Percentiles rank a stretch among this genome's conserved stretches.
Evolutionary conservation across 768 basidiomycete species (phyloP).

Genomic region (Boletus subparvulus): DNA sequence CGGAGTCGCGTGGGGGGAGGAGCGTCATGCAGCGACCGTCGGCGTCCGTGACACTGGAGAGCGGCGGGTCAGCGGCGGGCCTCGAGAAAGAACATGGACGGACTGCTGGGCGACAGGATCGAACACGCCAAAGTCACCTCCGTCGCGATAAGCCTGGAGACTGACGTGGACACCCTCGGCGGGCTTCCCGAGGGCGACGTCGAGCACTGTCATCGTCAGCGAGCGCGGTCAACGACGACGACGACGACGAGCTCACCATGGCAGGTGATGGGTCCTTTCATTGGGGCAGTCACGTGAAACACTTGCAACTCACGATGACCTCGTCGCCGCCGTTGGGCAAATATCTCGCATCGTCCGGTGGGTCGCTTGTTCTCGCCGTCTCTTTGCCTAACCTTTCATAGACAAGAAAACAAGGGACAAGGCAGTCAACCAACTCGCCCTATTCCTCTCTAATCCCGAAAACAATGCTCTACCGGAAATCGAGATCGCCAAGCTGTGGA

Average conservation of each 20-base stretch:
- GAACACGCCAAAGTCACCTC: conserved; percentile 45
- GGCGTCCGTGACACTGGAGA: conserved; percentile 64
- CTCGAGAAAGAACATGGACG: conserved; percentile 8
- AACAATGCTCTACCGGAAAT: conserved; percentile 58
- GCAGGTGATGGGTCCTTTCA: conserved; percentile 86
- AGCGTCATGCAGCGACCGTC: conserved; percentile 84
- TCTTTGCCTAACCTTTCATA: conserved; percentile 27
- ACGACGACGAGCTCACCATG: conserved; percentile 55
- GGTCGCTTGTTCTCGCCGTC: conserved; percentile 17
- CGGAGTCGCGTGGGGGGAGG: conserved; percentile 54
- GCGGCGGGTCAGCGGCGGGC: neutral
- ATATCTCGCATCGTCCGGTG: conserved; percentile 90
- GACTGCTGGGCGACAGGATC: conserved; percentile 62
- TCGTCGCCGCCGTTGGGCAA: conserved; percentile 71
- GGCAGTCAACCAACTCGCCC: conserved; percentile 75
- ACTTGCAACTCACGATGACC: conserved; percentile 27
- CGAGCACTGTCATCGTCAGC: conserved; percentile 59
- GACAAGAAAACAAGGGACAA: conserved; percentile 93
- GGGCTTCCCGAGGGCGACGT: conserved; percentile 81
- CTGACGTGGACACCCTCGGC: conserved; percentile 65
- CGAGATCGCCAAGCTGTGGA: conserved; percentile 95
- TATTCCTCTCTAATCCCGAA: conserved; percentile 71
- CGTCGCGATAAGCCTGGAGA: conserved; percentile 52
- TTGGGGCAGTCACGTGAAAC: conserved; percentile 19
- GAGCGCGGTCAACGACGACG: neutral